Evolutionary conservation across 345 rosid species (phyloP).

Genomic region (Cardamine chenopodiifolia): DNA sequence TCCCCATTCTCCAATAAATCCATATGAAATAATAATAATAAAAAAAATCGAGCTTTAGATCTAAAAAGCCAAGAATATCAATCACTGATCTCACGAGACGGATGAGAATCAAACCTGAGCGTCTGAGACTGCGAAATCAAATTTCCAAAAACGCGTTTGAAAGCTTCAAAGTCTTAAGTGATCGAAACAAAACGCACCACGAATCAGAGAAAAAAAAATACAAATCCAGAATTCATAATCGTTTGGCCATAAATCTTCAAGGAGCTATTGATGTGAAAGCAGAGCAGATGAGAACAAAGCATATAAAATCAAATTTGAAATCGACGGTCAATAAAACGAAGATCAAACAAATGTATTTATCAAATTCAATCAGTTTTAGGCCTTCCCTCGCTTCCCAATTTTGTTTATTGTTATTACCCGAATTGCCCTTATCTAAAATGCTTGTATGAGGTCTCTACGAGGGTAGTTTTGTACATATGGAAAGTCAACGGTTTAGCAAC

Average conservation of each 20-base stretch:
- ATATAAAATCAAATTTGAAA: not conserved
- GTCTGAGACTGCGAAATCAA: not conserved
- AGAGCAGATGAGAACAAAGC: not conserved
- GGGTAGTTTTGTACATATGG: not conserved
- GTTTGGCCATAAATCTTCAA: not conserved
- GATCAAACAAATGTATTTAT: not conserved
- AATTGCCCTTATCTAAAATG: constrained; percentile 14
- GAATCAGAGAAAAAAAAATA: constrained; percentile 20
- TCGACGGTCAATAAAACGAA: constrained; percentile 34
- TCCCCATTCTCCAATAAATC: not conserved
- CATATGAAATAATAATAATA: not conserved
- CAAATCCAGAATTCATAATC: not conserved
- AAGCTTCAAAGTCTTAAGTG: constrained; percentile 16
- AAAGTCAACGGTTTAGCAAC: constrained; percentile 36
- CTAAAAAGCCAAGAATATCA: too few species aligned
- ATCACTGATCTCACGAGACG: not conserved
- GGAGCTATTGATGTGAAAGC: not conserved
- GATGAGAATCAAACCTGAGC: constrained; percentile 8
- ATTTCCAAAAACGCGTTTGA: constrained; percentile 6
- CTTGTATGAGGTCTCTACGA: not conserved
- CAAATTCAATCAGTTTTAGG: not conserved
- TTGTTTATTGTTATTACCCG: constrained; percentile 16
- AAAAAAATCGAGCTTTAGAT: too few species aligned
- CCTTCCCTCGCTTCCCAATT: constrained; percentile 40
- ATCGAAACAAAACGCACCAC: constrained; percentile 4